phyloP scores from a whole-genome alignment of 2,329 filamentous ascomycete species.

The Aspergillus melleus region DNA sequence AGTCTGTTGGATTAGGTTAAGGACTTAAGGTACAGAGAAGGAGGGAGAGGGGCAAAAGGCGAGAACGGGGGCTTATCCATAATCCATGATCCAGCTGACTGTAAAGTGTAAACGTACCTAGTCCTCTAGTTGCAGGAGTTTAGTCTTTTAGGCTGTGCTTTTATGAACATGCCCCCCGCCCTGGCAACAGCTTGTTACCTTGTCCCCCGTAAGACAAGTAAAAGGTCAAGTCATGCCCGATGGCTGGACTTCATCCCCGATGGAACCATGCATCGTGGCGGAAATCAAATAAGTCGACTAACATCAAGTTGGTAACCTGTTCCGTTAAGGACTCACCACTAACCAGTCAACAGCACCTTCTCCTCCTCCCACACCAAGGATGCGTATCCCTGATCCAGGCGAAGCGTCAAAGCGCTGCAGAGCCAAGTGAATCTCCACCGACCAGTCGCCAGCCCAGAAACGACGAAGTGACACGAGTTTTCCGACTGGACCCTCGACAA shows the following conservation, averaged over 20 bases:
- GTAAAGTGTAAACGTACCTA: neutral
- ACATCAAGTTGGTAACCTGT: too few relatives aligned
- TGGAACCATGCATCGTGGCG: neutral
- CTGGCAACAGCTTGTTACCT: too few relatives aligned
- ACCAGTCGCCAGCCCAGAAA: conserved; percentile 7
- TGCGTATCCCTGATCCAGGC: conserved; percentile 13
- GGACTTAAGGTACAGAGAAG: conserved; percentile 17
- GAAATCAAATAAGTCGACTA: too few relatives aligned
- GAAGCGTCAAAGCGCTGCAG: conserved; percentile 23
- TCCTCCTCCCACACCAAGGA: conserved; percentile 3
- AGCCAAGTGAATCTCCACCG: conserved; percentile 21
- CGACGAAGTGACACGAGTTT: conserved; percentile 13
- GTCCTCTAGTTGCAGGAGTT: neutral
- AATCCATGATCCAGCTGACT: neutral
- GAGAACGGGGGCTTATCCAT: neutral
- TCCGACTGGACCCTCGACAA: conserved; percentile 14
- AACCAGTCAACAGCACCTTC: neutral
- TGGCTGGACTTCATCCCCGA: neutral
- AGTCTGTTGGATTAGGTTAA: conserved; percentile 17
- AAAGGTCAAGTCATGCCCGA: neutral
- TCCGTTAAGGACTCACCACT: neutral
- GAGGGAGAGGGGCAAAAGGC: neutral
- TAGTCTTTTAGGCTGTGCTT: neutral
- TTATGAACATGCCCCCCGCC: neutral
- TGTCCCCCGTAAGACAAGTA: neutral